Conservation (phyloP, 768 basidiomycete genomes). For the Phanerodontia chrysosporium region DNA sequence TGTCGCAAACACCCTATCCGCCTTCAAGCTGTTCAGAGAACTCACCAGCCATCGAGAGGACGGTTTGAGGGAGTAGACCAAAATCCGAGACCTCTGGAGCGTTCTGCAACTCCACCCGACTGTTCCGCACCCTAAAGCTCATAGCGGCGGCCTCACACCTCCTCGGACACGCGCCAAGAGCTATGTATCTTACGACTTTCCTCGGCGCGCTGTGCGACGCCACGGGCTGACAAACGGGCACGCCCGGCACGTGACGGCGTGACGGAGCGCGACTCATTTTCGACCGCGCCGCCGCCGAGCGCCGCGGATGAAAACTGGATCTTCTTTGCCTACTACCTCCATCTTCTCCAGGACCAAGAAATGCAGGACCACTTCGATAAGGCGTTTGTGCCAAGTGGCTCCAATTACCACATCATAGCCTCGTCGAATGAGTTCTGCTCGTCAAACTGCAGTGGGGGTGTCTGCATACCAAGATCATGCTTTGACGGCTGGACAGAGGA, state of each 20-base stretch:
- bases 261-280: slow-evolving; percentile 17
- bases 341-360: not conserved
- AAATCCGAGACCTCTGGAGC: too few relatives aligned
- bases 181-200: too few relatives aligned
- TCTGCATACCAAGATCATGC: not conserved
- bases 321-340: not conserved
- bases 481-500: not conserved
- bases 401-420: slow-evolving; percentile 6
- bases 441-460: not conserved
- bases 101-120: too few relatives aligned
- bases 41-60: too few relatives aligned
- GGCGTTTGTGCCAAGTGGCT: not conserved
- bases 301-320: not conserved
- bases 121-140: too few relatives aligned
- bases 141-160: too few relatives aligned
- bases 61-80: too few relatives aligned
- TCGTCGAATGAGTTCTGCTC: slow-evolving; percentile 9
- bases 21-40: too few relatives aligned
- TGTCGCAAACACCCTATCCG: too few relatives aligned
- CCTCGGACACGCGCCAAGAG: too few relatives aligned
- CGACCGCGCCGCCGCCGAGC: not conserved
- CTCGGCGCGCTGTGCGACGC: too few relatives aligned
- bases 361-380: not conserved
- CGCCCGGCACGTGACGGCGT: slow-evolving; percentile 8
- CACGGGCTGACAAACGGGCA: not conserved